These are phyloP conservation scores for Candida boleticola DNA, from an alignment of 805 yeast species.

Conservation along the genomic window DNA sequence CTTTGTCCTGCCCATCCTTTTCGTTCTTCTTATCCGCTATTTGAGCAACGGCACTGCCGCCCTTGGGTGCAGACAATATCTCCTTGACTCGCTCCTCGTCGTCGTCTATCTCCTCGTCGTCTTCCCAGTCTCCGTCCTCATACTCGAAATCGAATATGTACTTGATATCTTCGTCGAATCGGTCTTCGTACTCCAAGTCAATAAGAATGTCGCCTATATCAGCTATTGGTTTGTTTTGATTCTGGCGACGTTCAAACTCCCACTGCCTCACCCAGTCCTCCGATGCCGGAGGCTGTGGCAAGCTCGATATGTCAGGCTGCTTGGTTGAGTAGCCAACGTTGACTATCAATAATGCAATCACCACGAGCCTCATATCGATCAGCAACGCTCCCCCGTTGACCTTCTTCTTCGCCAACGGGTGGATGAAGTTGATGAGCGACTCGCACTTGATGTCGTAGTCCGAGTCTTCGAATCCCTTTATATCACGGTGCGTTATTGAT, in stretches of 20 bases:
- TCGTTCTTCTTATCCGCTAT: no score
- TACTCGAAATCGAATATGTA: constrained; percentile 60
- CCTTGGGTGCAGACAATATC: no score
- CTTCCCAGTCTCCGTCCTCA: constrained; percentile 26
- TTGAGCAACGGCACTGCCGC: no score
- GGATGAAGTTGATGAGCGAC: constrained; percentile 57
- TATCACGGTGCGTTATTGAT: not conserved
- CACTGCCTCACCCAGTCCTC: constrained; percentile 6
- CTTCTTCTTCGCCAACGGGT: constrained; percentile 61
- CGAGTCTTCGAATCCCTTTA: not conserved
- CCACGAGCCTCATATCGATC: constrained; percentile 57
- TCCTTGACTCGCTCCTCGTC: constrained; percentile 15
- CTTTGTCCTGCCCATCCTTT: no score
- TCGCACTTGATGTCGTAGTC: constrained; percentile 59
- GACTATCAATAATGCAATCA: constrained; percentile 46
- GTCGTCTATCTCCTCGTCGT: constrained; percentile 11
- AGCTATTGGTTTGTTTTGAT: constrained; percentile 19
- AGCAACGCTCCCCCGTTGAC: constrained; percentile 57
- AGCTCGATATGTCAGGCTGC: not conserved
- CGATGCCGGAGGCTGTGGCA: not conserved
- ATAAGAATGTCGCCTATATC: constrained; percentile 54
- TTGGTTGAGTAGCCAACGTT: constrained; percentile 20
- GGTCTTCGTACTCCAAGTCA: constrained; percentile 58
- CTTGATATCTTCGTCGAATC: constrained; percentile 65
- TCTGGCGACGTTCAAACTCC: constrained; percentile 15